phyloP scores from a whole-genome alignment of 129 eudicot species.

The Calendula officinalis region DNA sequence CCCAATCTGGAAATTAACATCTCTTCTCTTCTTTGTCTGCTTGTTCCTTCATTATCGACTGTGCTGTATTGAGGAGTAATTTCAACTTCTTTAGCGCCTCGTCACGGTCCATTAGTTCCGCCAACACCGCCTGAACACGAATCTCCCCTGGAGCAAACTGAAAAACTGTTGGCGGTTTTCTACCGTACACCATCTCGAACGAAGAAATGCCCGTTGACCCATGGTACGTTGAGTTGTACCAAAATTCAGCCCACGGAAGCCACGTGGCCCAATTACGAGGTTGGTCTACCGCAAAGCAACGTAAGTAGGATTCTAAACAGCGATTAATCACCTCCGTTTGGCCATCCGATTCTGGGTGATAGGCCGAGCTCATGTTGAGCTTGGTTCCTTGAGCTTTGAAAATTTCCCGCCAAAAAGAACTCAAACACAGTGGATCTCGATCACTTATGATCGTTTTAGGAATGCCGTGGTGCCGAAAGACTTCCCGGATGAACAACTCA shows the following conservation, averaged over 20 bases:
- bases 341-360: background rate
- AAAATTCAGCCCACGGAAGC: background rate
- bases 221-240: background rate
- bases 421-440: background rate
- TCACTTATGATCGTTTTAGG: slow-evolving; percentile 1
- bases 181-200: too few relatives aligned
- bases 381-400: background rate
- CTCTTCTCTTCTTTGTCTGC: too few relatives aligned
- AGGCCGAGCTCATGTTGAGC: background rate
- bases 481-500: background rate
- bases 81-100: too few relatives aligned
- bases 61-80: too few relatives aligned
- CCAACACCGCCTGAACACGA: too few relatives aligned
- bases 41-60: too few relatives aligned
- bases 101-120: too few relatives aligned
- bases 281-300: too few relatives aligned
- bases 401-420: background rate
- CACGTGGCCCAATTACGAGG: background rate
- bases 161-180: too few relatives aligned
- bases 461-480: slow-evolving; percentile 17
- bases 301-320: background rate
- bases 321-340: background rate
- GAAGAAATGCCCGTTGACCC: too few relatives aligned
- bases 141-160: too few relatives aligned
- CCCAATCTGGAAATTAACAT: too few relatives aligned